Conservation (phyloP, 2,329 filamentous ascomycete genomes). For the Cordyceps cicadae region DNA sequence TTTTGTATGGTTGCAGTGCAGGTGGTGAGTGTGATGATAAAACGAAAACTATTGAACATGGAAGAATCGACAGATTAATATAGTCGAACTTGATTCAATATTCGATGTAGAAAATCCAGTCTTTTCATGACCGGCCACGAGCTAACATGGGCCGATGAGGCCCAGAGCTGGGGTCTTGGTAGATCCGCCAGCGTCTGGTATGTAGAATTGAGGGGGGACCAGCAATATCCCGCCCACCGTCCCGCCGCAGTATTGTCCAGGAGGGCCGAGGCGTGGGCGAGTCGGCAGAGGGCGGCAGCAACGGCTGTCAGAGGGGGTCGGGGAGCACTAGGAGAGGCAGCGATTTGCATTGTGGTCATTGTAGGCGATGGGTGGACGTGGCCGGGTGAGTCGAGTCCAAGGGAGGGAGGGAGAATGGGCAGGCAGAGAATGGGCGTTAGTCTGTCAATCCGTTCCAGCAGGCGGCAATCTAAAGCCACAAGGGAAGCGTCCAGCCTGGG, state of each 20-base stretch:
- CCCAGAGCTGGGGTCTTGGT: background rate
- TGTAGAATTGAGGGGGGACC: background rate
- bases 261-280: background rate
- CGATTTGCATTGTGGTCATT: no score
- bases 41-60: background rate
- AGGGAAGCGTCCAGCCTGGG: background rate
- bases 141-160: background rate
- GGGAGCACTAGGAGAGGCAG: no score
- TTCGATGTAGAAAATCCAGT: background rate
- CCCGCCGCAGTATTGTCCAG: background rate
- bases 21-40: background rate
- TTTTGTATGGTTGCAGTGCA: background rate
- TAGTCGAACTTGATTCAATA: background rate
- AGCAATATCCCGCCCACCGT: background rate
- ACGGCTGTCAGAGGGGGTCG: no score
- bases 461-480: background rate
- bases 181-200: background rate
- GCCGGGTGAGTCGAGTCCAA: background rate
- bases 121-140: background rate
- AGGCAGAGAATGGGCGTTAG: background rate
- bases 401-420: background rate
- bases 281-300: background rate
- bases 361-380: background rate
- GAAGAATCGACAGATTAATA: background rate
- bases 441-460: slow-evolving; percentile 6